Percentiles rank a stretch among this genome's conserved stretches.
Evolutionary conservation across 2,329 filamentous ascomycete genomes (phyloP).

Genomic region (Scedosporium boydii): DNA sequence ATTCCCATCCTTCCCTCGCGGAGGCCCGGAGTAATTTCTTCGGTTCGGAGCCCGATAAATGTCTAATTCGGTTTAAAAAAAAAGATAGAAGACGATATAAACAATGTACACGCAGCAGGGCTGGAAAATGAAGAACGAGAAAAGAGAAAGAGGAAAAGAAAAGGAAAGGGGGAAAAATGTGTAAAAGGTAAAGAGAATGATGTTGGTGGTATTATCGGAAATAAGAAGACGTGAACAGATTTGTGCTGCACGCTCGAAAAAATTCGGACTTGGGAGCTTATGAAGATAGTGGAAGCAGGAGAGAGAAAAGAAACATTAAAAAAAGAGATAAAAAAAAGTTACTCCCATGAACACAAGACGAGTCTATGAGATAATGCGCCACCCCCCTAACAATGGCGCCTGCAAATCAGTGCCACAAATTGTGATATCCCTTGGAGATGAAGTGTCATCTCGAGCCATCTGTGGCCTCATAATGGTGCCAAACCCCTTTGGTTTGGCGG

Average conservation of each 20-base stretch:
- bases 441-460: not conserved
- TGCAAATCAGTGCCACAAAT: not conserved
- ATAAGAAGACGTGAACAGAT: not conserved
- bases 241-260: not conserved
- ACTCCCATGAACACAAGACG: not conserved
- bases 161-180: not conserved
- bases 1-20: not conserved
- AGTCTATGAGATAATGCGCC: not conserved
- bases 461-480: not conserved
- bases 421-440: not conserved
- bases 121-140: constrained; percentile 1
- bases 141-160: not conserved
- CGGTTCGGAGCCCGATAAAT: not conserved
- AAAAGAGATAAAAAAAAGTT: not conserved
- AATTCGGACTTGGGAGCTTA: not conserved
- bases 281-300: not conserved
- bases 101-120: not conserved
- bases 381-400: not conserved
- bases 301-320: constrained; percentile 1
- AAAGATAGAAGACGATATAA: constrained; percentile 2
- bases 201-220: not conserved
- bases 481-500: not conserved
- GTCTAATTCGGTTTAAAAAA: not conserved
- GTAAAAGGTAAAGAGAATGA: not conserved
- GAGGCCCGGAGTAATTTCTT: not conserved